Evolutionary conservation across 345 rosid genomes (phyloP).

Genomic region (Eucalyptus shirleyi): DNA sequence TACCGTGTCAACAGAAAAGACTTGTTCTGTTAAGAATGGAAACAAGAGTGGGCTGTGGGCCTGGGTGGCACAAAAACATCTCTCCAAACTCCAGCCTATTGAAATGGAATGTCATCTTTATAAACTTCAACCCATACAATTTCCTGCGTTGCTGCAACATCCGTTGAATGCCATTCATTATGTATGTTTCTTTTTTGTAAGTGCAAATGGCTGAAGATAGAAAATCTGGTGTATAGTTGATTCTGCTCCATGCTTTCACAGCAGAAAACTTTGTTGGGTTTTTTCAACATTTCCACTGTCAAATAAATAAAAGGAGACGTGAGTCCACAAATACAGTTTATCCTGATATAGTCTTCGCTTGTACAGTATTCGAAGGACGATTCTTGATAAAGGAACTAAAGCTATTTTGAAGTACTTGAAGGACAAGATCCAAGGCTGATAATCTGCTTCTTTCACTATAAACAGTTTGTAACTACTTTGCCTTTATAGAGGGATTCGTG

Average conservation of each 20-base stretch:
- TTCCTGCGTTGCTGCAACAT: background rate
- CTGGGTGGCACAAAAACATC: background rate
- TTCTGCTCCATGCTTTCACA: background rate
- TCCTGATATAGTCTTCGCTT: background rate
- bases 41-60: background rate
- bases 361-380: conserved; percentile 78
- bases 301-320: background rate
- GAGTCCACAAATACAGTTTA: background rate
- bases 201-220: background rate
- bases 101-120: background rate
- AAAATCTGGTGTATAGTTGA: background rate
- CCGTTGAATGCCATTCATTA: background rate
- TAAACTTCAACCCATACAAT: background rate
- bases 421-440: conserved; percentile 52
- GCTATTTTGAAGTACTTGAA: conserved; percentile 66
- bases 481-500: background rate
- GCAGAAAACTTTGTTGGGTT: background rate
- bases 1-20: background rate
- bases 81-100: background rate
- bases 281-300: background rate
- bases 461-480: background rate
- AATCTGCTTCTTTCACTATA: background rate
- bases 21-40: background rate
- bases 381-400: conserved; percentile 80
- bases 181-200: background rate